Evolutionary conservation across 148 eudicot genomes (phyloP), one percentile per base, ranked within the genome.

Genomic region (Fagopyrum homotropicum): DNA sequence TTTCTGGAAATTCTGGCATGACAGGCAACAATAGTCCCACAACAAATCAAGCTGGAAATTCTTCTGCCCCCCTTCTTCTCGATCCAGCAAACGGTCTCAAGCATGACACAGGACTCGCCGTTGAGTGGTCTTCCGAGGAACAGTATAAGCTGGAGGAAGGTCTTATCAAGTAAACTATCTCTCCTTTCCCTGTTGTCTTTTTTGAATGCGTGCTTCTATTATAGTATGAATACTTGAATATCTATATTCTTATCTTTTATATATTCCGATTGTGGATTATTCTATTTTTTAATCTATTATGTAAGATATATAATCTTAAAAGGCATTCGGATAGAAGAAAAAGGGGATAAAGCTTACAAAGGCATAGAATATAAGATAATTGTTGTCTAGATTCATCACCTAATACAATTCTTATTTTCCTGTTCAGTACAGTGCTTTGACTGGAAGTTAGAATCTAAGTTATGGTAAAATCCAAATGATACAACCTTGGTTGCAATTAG

Each of bases 41-140:
- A 9, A 44, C 79, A 8, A 79, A 82, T 52, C 82, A 83, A 75
- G 76, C 77, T 43, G 86, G 86, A 73, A 84, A 78, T 66, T 82
- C 96, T 44, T 77, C 86, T 16, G 80, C 77, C 73, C 79, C 89
- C 26, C 83, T 84, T 73, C 81, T 89, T 71, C 72, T 87, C 26
- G 90, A 89, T 77, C 81, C 97, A 10, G 91, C 83, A 26, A 88
- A 92, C 9, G 97, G 95, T 79, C 86, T 92, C 57, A 90, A 92
- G 84, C 91, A 92, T 61, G 93, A 91, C 52, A 79, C 96, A 12
- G 96, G 91, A 22, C 73, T 84, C 55, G 91, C 96, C 14, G 93
- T 82, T 51, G 98, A 92, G 83, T 92, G 98, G 98, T 84, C 93
- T 8, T 81, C 83, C 45, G 98, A 87, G 57, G 98, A 92, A 60